Evolutionary conservation across 139 green algal species (phyloP).

Genomic region (Klebsormidium nitens): DNA sequence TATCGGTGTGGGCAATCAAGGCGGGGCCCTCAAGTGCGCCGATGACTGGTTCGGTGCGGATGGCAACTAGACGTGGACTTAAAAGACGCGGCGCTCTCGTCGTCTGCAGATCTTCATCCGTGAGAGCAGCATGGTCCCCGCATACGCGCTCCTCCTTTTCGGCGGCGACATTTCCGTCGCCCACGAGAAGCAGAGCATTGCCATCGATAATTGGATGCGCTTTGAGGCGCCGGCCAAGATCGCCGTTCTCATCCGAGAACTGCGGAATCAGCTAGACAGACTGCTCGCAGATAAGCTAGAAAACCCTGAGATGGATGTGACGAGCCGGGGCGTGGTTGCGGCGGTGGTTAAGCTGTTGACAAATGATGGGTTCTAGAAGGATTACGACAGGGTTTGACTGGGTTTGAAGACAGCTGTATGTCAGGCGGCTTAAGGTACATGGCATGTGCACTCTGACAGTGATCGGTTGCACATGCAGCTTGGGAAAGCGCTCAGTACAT

Average conservation of each 20-base stretch:
- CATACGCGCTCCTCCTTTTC: conserved; percentile 49
- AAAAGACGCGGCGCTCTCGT: too few species aligned
- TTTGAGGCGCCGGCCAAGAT: conserved; percentile 37
- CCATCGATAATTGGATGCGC: conserved; percentile 44
- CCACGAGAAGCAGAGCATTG: conserved; percentile 34
- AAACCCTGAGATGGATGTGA: conserved; percentile 14
- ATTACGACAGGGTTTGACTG: too few species aligned
- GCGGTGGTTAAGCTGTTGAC: conserved; percentile 22
- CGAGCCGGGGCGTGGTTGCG: conserved; percentile 6
- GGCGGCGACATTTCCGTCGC: conserved; percentile 34
- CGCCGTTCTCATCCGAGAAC: conserved; percentile 26
- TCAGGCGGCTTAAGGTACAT: too few species aligned
- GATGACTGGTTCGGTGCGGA: too few species aligned
- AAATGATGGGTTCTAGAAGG: conserved; percentile 34
- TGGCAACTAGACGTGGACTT: too few species aligned
- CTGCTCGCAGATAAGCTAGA: conserved; percentile 22
- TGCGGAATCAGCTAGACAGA: conserved; percentile 6
- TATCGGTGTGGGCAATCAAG: too few species aligned
- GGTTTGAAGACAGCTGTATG: too few species aligned
- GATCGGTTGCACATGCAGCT: too few species aligned
- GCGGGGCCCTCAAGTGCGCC: too few species aligned
- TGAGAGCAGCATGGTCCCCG: conserved; percentile 42
- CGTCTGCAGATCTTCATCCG: conserved; percentile 36
- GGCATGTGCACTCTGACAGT: too few species aligned
- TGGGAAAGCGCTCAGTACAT: too few species aligned